Evolutionary conservation across 805 yeast species (phyloP).

Genomic region (Brettanomyces bruxellensis): DNA sequence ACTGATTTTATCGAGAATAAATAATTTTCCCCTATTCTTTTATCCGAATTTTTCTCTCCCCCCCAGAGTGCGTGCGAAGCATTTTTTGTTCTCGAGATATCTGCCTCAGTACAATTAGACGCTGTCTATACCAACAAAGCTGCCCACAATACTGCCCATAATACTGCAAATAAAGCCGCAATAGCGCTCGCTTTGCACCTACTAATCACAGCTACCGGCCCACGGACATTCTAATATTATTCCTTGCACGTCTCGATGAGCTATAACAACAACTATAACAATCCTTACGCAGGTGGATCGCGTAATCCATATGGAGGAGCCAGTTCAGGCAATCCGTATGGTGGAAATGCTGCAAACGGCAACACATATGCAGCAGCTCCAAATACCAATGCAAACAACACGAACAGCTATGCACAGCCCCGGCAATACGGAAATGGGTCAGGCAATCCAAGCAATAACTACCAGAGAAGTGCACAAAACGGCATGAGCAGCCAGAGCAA

Average conservation of each 20-base stretch:
- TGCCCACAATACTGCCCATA: too few relatives aligned
- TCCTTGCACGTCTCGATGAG: neutral
- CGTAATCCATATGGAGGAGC: neutral
- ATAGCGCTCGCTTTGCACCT: too few relatives aligned
- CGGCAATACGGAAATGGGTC: neutral
- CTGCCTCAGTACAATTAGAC: too few relatives aligned
- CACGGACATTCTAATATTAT: too few relatives aligned
- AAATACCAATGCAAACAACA: neutral
- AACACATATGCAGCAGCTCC: neutral
- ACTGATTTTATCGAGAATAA: too few relatives aligned
- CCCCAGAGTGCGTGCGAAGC: too few relatives aligned
- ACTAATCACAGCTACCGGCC: too few relatives aligned
- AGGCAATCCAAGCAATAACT: neutral
- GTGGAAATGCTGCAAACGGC: neutral
- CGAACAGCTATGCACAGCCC: neutral
- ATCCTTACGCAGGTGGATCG: slow-evolving; percentile 1
- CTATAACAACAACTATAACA: slow-evolving; percentile 2
- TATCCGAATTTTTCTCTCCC: too few relatives aligned
- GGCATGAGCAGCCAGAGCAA: neutral
- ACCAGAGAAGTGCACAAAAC: neutral
- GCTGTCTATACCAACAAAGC: too few relatives aligned
- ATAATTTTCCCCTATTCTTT: too few relatives aligned
- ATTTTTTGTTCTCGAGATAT: too few relatives aligned
- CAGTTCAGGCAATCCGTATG: neutral
- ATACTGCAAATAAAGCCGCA: too few relatives aligned